Conservation (phyloP, 768 basidiomycete genomes). For the Russula lepida region DNA sequence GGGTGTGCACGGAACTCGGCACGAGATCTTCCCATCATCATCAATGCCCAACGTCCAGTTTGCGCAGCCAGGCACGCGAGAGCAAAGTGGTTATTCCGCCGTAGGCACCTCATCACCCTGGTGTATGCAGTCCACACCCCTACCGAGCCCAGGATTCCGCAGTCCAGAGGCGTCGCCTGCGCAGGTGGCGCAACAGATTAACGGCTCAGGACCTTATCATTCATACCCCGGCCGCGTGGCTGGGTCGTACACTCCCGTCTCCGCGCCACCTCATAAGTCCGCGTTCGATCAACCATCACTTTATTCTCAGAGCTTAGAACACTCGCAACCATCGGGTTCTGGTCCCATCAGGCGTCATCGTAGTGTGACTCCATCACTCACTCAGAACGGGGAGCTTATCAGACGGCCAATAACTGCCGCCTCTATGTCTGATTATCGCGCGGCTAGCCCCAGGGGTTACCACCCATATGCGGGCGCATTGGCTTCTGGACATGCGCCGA, state of each 20-base stretch:
- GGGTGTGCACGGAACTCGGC: neutral
- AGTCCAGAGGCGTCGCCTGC: conserved; percentile 14
- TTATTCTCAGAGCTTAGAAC: conserved; percentile 39
- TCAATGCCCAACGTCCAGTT: conserved; percentile 15
- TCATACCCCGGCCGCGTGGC: conserved; percentile 21
- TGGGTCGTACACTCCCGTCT: conserved; percentile 40
- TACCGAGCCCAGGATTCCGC: conserved; percentile 15
- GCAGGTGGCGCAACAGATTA: conserved; percentile 17
- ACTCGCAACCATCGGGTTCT: conserved; percentile 27
- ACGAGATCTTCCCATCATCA: conserved; percentile 5
- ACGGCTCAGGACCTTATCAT: conserved; percentile 6
- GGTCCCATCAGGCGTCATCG: conserved; percentile 64
- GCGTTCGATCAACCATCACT: conserved; percentile 51
- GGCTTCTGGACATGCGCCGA: conserved; percentile 17
- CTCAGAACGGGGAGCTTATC: conserved; percentile 41
- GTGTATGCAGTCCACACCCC: conserved; percentile 8
- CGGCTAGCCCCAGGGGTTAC: conserved; percentile 26
- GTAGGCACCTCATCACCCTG: conserved; percentile 16
- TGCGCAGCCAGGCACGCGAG: conserved; percentile 11
- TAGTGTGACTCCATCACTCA: conserved; percentile 66
- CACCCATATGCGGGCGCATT: conserved; percentile 29
- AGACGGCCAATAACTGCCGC: conserved; percentile 38
- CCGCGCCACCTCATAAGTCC: conserved; percentile 63
- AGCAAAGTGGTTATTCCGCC: conserved; percentile 6
- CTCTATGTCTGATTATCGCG: conserved; percentile 11